Base-by-base conservation (phyloP, 176 grass and related monocot species). In the Avena insularis region DNA sequence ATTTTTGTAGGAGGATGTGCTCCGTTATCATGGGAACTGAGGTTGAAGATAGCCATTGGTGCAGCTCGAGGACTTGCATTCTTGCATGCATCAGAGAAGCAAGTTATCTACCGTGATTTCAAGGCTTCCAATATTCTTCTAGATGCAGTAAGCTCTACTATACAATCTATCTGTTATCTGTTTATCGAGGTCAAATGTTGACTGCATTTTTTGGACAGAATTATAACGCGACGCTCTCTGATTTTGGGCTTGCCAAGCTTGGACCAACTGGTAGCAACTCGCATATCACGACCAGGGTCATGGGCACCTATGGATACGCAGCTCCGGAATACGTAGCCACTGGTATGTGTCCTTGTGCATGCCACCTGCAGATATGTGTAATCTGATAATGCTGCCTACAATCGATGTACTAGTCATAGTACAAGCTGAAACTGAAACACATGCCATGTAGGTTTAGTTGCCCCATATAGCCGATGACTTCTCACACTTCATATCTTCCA, bases 231-330 rank as follows among this genome's bases (percentile, higher is more conserved):
- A 98, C 95, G 82, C 93, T 98, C 51, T 98, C 95, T 3, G 95
- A 95, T 63, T 98, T 98, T n/a, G 95, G 93, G n/a, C 88, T 98
- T 72, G 95, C 95, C 31, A 95, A 95, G 74, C 90, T 93, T 21
- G 93, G 95, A 56, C 95, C 95, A 14, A 93, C 87, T 2, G 93
- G 64, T 35, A 67, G 90, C 83, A 87, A 98, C 43, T 95, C 93
- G 2, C 95, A 98, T 59, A 91, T 98, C 83, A 95, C 95, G 2
- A 98, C 95, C 1, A 91, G 95, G 83, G 85, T 98, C 35, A 95
- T 98, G 95, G 95, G 95, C 16, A 98, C 95, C 55, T 86, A 92
- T n/a, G 95, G 95, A 13, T 98, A 98, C 60, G 95, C 93, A 46
- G 95, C 95, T 70, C 95, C 95, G 0, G 95, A 98, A 75, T 98